These are phyloP conservation scores for Annulohypoxylon truncatum DNA, from an alignment of 2,329 filamentous ascomycete genomes.

Conservation along the genomic window DNA sequence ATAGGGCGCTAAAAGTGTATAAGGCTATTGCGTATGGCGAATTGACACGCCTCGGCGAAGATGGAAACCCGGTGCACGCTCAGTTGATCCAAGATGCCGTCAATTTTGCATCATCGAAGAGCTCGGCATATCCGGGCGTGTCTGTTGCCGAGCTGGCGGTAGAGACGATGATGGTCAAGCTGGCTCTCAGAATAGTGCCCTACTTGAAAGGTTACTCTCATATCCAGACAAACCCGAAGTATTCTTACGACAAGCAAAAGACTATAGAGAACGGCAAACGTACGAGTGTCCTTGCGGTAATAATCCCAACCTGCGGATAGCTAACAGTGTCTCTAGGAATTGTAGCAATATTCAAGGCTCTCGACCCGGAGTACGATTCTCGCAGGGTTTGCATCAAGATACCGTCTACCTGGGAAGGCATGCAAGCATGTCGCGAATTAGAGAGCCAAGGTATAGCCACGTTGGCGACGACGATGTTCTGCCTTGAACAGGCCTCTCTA, in stretches of 20 bases:
- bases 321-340: conserved; percentile 57
- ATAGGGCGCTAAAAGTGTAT: conserved; percentile 18
- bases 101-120: conserved; percentile 49
- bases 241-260: conserved; percentile 61
- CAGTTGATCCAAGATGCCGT: conserved; percentile 54
- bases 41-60: conserved; percentile 50
- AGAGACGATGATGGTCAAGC: conserved; percentile 67
- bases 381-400: conserved; percentile 72
- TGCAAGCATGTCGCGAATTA: conserved; percentile 67
- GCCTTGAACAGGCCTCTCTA: conserved; percentile 68
- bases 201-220: conserved; percentile 65
- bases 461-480: conserved; percentile 72
- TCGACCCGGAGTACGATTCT: conserved; percentile 58
- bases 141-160: conserved; percentile 62
- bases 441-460: conserved; percentile 67
- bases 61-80: conserved; percentile 53
- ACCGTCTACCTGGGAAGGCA: conserved; percentile 71
- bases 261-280: conserved; percentile 64
- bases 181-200: conserved; percentile 63
- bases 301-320: not conserved
- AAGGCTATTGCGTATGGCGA: conserved; percentile 64
- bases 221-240: conserved; percentile 70
- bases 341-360: conserved; percentile 57
- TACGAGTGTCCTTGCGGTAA: conserved; percentile 48
- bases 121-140: conserved; percentile 50